These are phyloP conservation scores for Claviceps cyperi DNA, from an alignment of 2,329 filamentous ascomycete genomes.

Conservation along the genomic window DNA sequence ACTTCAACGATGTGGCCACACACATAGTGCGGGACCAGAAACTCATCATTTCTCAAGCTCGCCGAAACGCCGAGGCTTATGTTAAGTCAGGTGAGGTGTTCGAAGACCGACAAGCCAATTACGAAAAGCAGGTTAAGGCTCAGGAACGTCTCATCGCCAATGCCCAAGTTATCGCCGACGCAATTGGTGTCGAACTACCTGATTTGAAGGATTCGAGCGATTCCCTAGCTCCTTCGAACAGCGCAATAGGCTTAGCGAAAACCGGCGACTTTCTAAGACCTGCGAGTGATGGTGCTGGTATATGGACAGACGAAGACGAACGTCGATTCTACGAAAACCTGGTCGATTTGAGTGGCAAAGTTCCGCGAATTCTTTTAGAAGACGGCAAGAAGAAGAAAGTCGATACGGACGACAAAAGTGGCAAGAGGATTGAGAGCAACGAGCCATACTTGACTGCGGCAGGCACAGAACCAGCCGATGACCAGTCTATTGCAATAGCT, in stretches of 20 bases:
- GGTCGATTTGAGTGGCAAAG: slow-evolving; percentile 87
- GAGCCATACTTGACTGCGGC: slow-evolving; percentile 41
- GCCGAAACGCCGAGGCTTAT: slow-evolving; percentile 93
- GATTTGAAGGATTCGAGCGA: slow-evolving; percentile 76
- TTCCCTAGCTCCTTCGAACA: slow-evolving; percentile 47
- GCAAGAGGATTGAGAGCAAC: slow-evolving; percentile 49
- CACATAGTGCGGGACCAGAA: slow-evolving; percentile 89
- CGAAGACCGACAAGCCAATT: slow-evolving; percentile 89
- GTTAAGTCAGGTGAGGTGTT: slow-evolving; percentile 98
- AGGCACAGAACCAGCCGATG: slow-evolving; percentile 45
- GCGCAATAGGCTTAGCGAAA: slow-evolving; percentile 84
- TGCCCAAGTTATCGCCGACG: slow-evolving; percentile 81
- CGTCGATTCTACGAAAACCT: slow-evolving; percentile 96
- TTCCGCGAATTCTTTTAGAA: slow-evolving; percentile 84
- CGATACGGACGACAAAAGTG: slow-evolving; percentile 68
- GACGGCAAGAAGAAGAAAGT: slow-evolving; percentile 88
- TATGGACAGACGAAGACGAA: slow-evolving; percentile 98
- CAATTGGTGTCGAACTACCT: slow-evolving; percentile 82
- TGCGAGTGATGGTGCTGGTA: slow-evolving; percentile 78
- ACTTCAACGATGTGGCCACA: slow-evolving; percentile 83
- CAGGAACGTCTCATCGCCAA: slow-evolving; percentile 85
- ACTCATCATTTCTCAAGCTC: slow-evolving; percentile 69
- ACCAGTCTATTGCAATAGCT: slow-evolving; percentile 83
- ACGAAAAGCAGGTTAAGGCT: slow-evolving; percentile 82
- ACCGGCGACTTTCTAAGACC: slow-evolving; percentile 84